Base-by-base conservation (phyloP, 176 grass and related monocot species). In the Alopecurus myosuroides region DNA sequence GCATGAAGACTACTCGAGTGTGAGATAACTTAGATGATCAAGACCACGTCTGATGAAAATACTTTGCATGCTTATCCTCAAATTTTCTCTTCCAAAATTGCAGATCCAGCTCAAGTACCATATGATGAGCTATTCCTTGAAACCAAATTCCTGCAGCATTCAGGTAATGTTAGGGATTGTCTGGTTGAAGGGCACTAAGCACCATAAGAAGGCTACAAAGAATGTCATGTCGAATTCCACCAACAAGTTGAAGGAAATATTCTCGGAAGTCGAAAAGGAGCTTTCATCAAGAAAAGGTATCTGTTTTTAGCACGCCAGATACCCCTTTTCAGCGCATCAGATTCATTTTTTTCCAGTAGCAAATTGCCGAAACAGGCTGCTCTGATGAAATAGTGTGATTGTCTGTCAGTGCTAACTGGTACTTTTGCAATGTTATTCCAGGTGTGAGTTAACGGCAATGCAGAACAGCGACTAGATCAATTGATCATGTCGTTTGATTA, bases 91-190 rank as follows among this genome's bases (percentile, higher is more conserved):
- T 31, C 77, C 45, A 57, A 85, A 71, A 77, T 81, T 87, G 84
- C 88, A 98, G 96, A 86, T 95, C 83, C 96, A 94, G 45, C 70
- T 98, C 73, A 95, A 88, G 91, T 98, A 98, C 57, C 91, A 89
- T 15, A 92, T 98, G 83, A 92, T 82, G 25, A 94, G 92, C 89
- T 85, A 77, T 4, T 28, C 72, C 17, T 77, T 88, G 33, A 95
- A 86, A 87, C 77, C 76, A 23, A 94, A 83, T 78, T 83, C 89
- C 81, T 94, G 89, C 82, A 89, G 77, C 25, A 74, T 98, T 49
- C 90, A 95, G 79, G 96, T 90, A 8, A 84, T 62, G 49, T 64
- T 92, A 55, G 93, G 96, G 68, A 91, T 98, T 81, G 89, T 70
- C 45, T 98, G 93, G 96, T 70, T 98, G 70, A 98, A 98, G 78